Evolutionary conservation across 768 basidiomycete species (phyloP), one percentile per base, ranked within the genome.

Genomic region (Mycena olivaceomarginata): DNA sequence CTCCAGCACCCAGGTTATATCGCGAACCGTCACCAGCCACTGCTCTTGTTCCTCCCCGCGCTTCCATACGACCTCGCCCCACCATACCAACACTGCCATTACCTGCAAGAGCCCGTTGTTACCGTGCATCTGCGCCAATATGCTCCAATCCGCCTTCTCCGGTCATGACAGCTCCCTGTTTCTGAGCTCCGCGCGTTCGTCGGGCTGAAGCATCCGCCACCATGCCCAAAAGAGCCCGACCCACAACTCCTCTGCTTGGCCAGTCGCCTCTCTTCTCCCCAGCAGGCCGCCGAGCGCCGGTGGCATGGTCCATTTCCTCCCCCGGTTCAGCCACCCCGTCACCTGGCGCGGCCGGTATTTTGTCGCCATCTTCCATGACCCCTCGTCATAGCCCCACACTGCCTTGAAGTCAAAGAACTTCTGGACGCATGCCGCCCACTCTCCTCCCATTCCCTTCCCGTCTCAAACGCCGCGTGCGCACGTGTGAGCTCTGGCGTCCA

Each of bases 361-460:
- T 15, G 16, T 48, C 16, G 48, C 48, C 48, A 48, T 48, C 16
- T 48, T 48, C 48, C 48, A 48, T 8, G 16, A 48, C 48, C 31
- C 46, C 7, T 51, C 18, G 0, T 18, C n/a, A 22, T 65, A 72
- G 20, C 63, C 71, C 5, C 20, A 8, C 11, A n/a, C 64, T 3
- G n/a, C 40, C 63, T 72, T 63, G 25, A 72, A 72, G 25, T 72
- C 63, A 37, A 65, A 56, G 71, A 64, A 72, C 5, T 4, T 8
- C 22, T n/a, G 3, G 2, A 72, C 63, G 10, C 39, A 48, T 8
- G 4, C 12, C 25, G 40, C 71, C 71, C 71, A 72, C 2, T 48
- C 46, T 2, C 41, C 6, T n/a, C 71, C 63, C 64, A 72, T 11
- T 3, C 63, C 53, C 25, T 72, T n/a, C 62, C 71, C 1, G 48